A percentile compares a stretch with the other conserved stretches of the same genome.
Evolutionary conservation across 192 early-diverging fungal species (phyloP).

Genomic region (Coemansia sp.): DNA sequence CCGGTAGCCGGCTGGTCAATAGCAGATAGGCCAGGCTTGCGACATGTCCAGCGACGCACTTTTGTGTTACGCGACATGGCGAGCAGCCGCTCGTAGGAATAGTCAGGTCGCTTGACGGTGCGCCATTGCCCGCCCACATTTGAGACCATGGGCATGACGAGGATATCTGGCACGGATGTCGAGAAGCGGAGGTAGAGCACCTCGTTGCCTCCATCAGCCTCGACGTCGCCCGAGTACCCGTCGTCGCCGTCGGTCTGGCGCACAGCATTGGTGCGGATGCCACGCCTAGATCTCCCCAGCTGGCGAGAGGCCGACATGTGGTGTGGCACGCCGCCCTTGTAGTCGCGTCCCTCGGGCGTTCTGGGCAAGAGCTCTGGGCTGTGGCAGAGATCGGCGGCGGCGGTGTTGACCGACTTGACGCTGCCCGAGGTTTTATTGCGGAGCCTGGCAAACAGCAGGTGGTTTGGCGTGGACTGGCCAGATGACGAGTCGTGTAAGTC

Average conservation of each 20-base stretch:
- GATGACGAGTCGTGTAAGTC: conserved; percentile 29
- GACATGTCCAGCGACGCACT: conserved; percentile 16
- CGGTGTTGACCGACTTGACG: not conserved
- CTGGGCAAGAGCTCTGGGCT: conserved; percentile 9
- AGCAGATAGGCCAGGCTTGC: not conserved
- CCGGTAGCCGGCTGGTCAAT: not conserved
- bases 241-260: not conserved
- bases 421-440: conserved; percentile 14
- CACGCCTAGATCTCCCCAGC: not conserved
- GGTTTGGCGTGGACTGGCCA: conserved; percentile 35
- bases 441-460: conserved; percentile 19
- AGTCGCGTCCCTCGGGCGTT: not conserved
- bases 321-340: not conserved
- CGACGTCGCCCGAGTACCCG: not conserved
- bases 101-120: conserved; percentile 24
- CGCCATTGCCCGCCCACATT: conserved; percentile 13
- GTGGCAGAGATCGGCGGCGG: conserved; percentile 3
- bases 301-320: conserved; percentile 6
- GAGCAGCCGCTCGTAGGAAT: conserved; percentile 35
- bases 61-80: conserved; percentile 33
- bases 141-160: conserved; percentile 19
- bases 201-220: conserved; percentile 5
- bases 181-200: conserved; percentile 7
- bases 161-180: conserved; percentile 31
- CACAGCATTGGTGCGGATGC: not conserved